phyloP scores from a whole-genome alignment of 148 eudicot genomes.

The Vaccinium macrocarpon region DNA sequence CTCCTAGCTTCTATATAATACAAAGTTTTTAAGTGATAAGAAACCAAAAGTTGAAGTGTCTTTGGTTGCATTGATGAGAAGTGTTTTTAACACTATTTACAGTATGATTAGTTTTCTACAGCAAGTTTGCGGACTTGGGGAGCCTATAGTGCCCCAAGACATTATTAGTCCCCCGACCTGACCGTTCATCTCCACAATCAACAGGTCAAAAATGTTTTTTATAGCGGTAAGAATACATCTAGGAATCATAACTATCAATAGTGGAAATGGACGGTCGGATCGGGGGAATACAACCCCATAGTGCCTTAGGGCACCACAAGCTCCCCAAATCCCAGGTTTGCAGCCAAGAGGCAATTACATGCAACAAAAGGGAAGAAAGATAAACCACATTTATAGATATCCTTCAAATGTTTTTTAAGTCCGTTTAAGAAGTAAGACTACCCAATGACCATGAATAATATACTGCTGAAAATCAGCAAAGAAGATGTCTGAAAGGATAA shows the following conservation, averaged over 20 bases:
- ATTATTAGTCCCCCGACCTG: too few relatives aligned
- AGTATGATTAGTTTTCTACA: neutral
- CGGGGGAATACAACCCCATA: too few relatives aligned
- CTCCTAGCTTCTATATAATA: neutral
- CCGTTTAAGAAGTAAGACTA: neutral
- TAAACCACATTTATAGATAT: neutral
- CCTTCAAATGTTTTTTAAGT: neutral
- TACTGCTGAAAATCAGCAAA: neutral
- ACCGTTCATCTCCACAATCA: too few relatives aligned
- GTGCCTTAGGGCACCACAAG: too few relatives aligned
- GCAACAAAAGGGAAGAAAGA: neutral
- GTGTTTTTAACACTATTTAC: neutral
- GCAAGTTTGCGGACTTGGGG: too few relatives aligned
- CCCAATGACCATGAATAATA: neutral
- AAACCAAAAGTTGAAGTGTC: neutral
- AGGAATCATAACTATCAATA: too few relatives aligned
- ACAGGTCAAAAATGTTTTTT: too few relatives aligned
- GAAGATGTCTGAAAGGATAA: slow-evolving; percentile 11
- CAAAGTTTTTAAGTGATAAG: neutral
- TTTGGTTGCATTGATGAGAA: neutral
- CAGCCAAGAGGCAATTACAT: neutral
- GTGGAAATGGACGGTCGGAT: too few relatives aligned
- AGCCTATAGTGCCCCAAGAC: too few relatives aligned
- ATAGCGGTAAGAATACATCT: too few relatives aligned
- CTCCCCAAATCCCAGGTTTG: neutral